Conservation (phyloP, 176 grass and related monocot species). For the Cocos nucifera region DNA sequence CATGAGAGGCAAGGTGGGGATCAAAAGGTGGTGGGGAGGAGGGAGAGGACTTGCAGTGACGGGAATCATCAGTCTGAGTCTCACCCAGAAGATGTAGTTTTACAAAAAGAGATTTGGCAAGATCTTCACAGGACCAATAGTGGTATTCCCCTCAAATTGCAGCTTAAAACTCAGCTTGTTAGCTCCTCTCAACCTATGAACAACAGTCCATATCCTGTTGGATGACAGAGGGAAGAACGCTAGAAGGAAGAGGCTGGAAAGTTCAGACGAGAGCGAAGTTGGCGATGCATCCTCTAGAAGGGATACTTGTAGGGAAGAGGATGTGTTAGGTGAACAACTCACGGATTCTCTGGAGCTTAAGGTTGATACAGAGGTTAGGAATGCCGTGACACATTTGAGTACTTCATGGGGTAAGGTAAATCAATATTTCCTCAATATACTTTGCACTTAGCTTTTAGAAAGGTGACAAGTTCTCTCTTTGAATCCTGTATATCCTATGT, state of each 20-base stretch:
- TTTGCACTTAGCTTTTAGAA: neutral
- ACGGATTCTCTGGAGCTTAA: constrained; percentile 19
- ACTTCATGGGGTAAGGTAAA: constrained; percentile 54
- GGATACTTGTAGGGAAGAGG: constrained; percentile 14
- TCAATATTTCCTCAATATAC: constrained; percentile 5
- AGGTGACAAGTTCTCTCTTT: no score
- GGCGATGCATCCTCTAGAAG: constrained; percentile 17
- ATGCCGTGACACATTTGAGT: constrained; percentile 16
- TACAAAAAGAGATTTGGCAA: no score
- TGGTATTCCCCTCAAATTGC: neutral
- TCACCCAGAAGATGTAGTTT: neutral
- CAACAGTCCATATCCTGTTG: neutral
- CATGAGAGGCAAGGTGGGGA: constrained; percentile 15
- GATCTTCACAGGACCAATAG: neutral
- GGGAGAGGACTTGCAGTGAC: neutral
- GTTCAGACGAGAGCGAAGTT: constrained; percentile 9
- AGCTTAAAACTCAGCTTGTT: neutral
- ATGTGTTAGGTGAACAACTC: constrained; percentile 27
- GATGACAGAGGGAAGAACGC: neutral
- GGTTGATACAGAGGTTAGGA: constrained; percentile 23
- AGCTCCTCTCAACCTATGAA: neutral
- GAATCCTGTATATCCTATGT: neutral
- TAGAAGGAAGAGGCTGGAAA: neutral
- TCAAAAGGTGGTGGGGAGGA: constrained; percentile 6
- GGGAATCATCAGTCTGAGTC: neutral